These are phyloP conservation scores for Penicillium sp. DNA, from an alignment of 2,329 filamentous ascomycete species.

Conservation along the genomic window DNA sequence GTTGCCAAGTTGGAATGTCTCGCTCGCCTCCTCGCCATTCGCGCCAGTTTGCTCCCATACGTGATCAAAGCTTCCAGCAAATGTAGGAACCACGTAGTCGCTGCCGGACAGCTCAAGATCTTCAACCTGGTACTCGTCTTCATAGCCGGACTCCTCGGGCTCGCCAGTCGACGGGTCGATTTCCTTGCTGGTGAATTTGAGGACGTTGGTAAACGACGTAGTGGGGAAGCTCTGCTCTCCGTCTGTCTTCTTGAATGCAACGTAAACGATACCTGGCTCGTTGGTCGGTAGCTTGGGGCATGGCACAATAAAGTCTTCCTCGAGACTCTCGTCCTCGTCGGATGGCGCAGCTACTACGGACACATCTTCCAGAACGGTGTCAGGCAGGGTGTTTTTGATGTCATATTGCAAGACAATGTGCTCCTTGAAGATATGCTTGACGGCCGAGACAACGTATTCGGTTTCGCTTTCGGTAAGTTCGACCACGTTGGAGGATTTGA, in stretches of 20 bases:
- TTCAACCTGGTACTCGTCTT: slow-evolving; percentile 96
- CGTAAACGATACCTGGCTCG: slow-evolving; percentile 89
- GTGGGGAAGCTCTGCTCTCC: slow-evolving; percentile 74
- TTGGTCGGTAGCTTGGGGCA: slow-evolving; percentile 77
- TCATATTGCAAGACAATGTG: slow-evolving; percentile 95
- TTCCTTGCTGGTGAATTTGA: slow-evolving; percentile 98
- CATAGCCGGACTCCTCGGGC: slow-evolving; percentile 87
- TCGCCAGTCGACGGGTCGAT: slow-evolving; percentile 93
- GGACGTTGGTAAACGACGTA: slow-evolving; percentile 80
- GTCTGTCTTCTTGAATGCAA: slow-evolving; percentile 80
- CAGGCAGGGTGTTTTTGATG: slow-evolving; percentile 92
- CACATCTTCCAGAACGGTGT: slow-evolving; percentile 85
- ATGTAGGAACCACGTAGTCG: slow-evolving; percentile 90
- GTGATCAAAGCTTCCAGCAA: slow-evolving; percentile 91
- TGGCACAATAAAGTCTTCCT: slow-evolving; percentile 90
- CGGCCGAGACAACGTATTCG: slow-evolving; percentile 87
- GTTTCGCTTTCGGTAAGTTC: slow-evolving; percentile 96
- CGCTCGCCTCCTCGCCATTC: slow-evolving; percentile 82
- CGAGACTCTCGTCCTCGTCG: slow-evolving; percentile 71
- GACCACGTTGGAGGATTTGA: slow-evolving; percentile 82
- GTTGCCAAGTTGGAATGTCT: slow-evolving; percentile 82
- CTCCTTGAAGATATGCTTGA: slow-evolving; percentile 98
- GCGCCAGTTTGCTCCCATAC: slow-evolving; percentile 92
- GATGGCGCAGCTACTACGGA: slow-evolving; percentile 74
- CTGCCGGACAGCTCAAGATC: slow-evolving; percentile 87